Base-by-base conservation (phyloP, 331 rosid genomes). In the Erythrophleum ivorense region DNA sequence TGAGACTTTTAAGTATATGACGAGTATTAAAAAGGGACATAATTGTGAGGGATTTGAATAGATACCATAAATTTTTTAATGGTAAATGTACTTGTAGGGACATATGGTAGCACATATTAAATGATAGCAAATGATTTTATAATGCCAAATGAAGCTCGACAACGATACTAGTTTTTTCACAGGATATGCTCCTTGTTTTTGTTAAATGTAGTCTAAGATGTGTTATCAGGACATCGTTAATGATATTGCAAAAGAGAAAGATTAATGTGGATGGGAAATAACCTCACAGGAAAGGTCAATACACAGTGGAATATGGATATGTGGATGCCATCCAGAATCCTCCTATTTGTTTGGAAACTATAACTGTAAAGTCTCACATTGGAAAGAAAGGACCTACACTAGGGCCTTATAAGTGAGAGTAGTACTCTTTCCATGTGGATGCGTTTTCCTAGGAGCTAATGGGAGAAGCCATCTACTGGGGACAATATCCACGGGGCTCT, bases 11-110 rank as follows among this genome's bases (percentile, higher is more conserved):
- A 91, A 93, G 91, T 91, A 89, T 78, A 83, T 87, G 77, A 86
- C 92, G 5, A 88, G 80, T 88, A 24, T 82, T 93, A 87, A 88
- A 87, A 70, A 93, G 89, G 89, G 98, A 93, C 72, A 93, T 91
- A 69, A 87, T 91, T 16, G 95, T 91, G 70, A 90, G 98, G 85
- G 99, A 93, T 76, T 90, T 85, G 29, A 92, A 93, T 72, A 91
- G 97, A 69, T 90, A 95, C 89, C 97, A 95, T 84, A 89, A 86
- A 83, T 91, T 95, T 84, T 62, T 80, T 11, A 48, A 91, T 55
- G 98, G 98, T 85, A 73, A 52, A 43, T 95, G 98, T 84, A 73
- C 89, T 72, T 93, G 97, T 86, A 67, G 84, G 72, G 94, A 91
- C 80, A 60, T 82, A 54, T 91, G 92, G 90, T 89, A 89, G 81